phyloP scores from a whole-genome alignment of 2,329 filamentous ascomycete genomes.

The Claviceps citrina region DNA sequence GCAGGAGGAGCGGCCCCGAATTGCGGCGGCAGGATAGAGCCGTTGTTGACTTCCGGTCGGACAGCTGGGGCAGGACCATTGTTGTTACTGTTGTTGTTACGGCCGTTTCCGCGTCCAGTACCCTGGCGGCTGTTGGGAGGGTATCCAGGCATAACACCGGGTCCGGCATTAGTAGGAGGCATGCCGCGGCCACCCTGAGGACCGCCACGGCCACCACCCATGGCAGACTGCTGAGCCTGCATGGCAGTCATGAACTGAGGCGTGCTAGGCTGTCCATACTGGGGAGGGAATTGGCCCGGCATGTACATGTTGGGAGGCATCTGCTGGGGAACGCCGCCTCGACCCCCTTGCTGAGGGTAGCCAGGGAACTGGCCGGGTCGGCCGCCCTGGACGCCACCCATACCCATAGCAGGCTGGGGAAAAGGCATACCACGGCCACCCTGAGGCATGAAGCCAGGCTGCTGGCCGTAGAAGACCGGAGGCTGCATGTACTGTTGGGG shows the following conservation, averaged over 20 bases:
- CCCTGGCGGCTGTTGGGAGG: conserved; percentile 40
- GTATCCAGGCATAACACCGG: conserved; percentile 38
- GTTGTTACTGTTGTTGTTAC: conserved; percentile 12
- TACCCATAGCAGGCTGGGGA: conserved; percentile 46
- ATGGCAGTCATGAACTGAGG: conserved; percentile 70
- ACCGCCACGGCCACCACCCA: conserved; percentile 46
- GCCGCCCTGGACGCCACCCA: conserved; percentile 61
- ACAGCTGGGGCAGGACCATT: conserved; percentile 35
- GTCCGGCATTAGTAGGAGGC: conserved; percentile 47
- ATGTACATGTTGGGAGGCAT: conserved; percentile 79
- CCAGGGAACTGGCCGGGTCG: conserved; percentile 77
- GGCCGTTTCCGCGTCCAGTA: conserved; percentile 27
- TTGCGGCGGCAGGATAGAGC: conserved; percentile 38
- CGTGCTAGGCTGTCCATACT: conserved; percentile 65
- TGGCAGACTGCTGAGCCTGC: conserved; percentile 50
- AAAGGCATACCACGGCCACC: conserved; percentile 52
- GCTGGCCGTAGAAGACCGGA: conserved; percentile 81
- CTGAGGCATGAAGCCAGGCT: conserved; percentile 53
- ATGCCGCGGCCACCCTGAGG: conserved; percentile 58
- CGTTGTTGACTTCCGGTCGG: conserved; percentile 19
- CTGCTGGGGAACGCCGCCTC: conserved; percentile 74
- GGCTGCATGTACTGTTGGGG: conserved; percentile 77
- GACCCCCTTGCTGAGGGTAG: conserved; percentile 76
- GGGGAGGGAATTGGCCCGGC: conserved; percentile 65
- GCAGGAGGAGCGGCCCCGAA: conserved; percentile 41